Evolutionary conservation across 371 early-diverging fungal species (phyloP).

Genomic region (Rhizopus arrhizus): DNA sequence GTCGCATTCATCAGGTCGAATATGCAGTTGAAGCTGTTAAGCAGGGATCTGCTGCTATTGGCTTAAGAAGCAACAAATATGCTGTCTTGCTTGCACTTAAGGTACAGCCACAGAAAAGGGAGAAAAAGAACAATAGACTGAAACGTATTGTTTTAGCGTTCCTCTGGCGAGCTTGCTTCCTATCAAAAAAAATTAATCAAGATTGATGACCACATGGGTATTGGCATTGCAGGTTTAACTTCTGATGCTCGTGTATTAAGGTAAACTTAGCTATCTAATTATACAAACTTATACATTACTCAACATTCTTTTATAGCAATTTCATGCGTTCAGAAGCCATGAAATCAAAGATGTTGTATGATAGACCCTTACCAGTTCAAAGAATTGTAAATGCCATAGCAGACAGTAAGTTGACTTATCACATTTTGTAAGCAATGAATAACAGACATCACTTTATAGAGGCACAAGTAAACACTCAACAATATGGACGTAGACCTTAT

Average conservation of each 20-base stretch:
- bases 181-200: conserved; percentile 95
- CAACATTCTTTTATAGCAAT: conserved; percentile 62
- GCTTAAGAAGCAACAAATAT: conserved; percentile 84
- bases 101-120: conserved; percentile 49
- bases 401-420: conserved; percentile 63
- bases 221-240: conserved; percentile 96
- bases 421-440: no score
- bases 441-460: conserved; percentile 51
- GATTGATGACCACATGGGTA: conserved; percentile 97
- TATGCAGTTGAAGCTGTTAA: conserved; percentile 99
- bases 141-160: conserved; percentile 66
- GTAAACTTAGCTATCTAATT: conserved; percentile 37
- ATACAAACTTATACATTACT: background rate
- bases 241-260: conserved; percentile 97
- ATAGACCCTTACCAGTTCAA: conserved; percentile 87
- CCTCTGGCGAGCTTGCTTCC: conserved; percentile 92
- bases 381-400: conserved; percentile 87
- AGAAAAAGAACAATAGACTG: background rate
- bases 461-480: conserved; percentile 97
- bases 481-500: conserved; percentile 96
- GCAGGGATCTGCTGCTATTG: conserved; percentile 97
- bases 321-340: conserved; percentile 95
- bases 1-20: conserved; percentile 97
- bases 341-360: conserved; percentile 89
- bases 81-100: conserved; percentile 92